Evolutionary conservation across 108 stramenopile species (phyloP), one percentile per base, ranked within the genome.

Genomic region (Nitzschia sp.): DNA sequence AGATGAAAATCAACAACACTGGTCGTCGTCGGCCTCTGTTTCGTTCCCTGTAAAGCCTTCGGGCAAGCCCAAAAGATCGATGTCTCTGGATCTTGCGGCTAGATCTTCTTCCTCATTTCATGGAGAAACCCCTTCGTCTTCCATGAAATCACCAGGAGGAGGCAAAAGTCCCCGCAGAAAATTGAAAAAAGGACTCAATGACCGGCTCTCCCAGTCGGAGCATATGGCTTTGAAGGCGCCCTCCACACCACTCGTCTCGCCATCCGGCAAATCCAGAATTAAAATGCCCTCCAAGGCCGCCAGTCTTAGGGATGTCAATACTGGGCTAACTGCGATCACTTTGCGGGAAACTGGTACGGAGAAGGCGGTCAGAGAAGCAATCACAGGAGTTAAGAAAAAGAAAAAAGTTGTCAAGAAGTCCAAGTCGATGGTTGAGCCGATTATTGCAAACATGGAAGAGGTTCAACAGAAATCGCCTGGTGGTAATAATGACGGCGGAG

Each of bases 61-160:
- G n/a, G n/a, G n/a, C n/a, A n/a, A n/a, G n/a, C n/a, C n/a, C 6
- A 51, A 51, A 51, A 51, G 49, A 51, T 51, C 49, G 17, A 8
- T 19, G 21, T 51, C 49, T 51, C 49, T 51, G 19, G 49, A 51
- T 5, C 49, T 19, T 15, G 38, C 38, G 15, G 15, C 38, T 11
- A 42, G 8, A 11, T 42, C 38, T 42, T 42, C 38, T 8, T 11
- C 8, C 38, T 15, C 8, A 42, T 8, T 8, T 11, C 8, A 42
- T 11, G 38, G 15, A 11, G 38, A 42, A 11, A 15, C 11, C 38
- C 8, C 15, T 42, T 42, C 38, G 15, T 11, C 38, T 42, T n/a
- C n/a, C n/a, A n/a, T n/a, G n/a, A n/a, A n/a, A n/a, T n/a, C n/a
- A n/a, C n/a, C n/a, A n/a, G n/a, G n/a, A n/a, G n/a, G n/a, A n/a